Base-by-base conservation (phyloP, 2,329 filamentous ascomycete genomes). In the Monosporascus sp. region DNA sequence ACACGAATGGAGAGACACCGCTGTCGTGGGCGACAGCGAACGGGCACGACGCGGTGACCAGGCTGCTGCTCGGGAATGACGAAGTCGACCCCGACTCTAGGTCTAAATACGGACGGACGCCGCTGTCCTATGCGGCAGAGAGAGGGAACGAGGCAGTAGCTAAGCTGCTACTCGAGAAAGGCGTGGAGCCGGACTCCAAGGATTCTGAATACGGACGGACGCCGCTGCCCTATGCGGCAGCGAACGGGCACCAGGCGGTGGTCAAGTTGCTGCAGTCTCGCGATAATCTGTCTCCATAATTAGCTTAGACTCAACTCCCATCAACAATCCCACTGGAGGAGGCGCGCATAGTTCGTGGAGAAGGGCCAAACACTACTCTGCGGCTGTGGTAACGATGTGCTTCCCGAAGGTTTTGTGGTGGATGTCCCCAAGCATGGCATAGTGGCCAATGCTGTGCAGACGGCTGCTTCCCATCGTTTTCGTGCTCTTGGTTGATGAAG, bases 81-180 rank as follows among this genome's bases (percentile, higher is more conserved):
- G 7, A 1, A 1, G 26, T 26, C 1, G 2, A 26, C 26, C 6
- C 4, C 1, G 4, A 26, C 7, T 8, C 26, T 8, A 8, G 1
- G 26, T 6, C 7, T 8, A 8, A 26, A 7, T 6, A 8, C 7
- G 26, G 26, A 4, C 26, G 26, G 26, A 40, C 37, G 16, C 37
- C 37, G 14, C 14, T 40, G n/a, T 40, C 5, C 2, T 40, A 2
- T 2, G 37, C 37, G 1, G 2, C 14, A 8, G 5, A 19, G 8
- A 5, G 1, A 3, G 37, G 37, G 1, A 8, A 40, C 3, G 37
- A 19, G 1, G 37, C 2, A 7, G 1, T 19, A 1, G 37, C 17
- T 5, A 40, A n/a, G 6, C 6, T 38, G 36, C n/a, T 38, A 7
- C 36, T 38, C 4, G 36, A 3, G 3, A 38, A 7, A 1, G 14